These are phyloP conservation scores for Geranomyces variabilis DNA, from an alignment of 192 early-diverging fungal genomes.

Conservation along the genomic window DNA sequence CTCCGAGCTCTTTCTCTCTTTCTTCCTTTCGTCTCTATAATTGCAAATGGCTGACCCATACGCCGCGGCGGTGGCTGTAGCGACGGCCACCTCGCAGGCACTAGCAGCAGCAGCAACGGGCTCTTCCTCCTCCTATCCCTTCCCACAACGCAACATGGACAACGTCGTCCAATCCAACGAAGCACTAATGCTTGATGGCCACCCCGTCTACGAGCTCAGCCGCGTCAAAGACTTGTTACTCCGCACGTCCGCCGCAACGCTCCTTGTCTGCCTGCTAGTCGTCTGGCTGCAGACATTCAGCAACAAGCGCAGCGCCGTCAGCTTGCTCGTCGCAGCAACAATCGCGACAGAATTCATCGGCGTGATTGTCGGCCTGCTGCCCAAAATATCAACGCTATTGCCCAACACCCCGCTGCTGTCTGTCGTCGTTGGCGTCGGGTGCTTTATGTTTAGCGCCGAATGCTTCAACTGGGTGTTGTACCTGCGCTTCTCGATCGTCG, in stretches of 20 bases:
- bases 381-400: slow-evolving; percentile 8
- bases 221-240: slow-evolving; percentile 19
- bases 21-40: too few relatives aligned
- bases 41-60: too few relatives aligned
- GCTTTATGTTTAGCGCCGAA: slow-evolving; percentile 15
- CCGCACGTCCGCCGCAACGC: slow-evolving; percentile 9
- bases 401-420: slow-evolving; percentile 9
- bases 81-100: too few relatives aligned
- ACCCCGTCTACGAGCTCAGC: slow-evolving; percentile 3
- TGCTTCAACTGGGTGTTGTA: slow-evolving; percentile 32
- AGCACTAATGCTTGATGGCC: slow-evolving; percentile 10
- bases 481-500: slow-evolving; percentile 25
- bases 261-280: background rate
- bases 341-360: slow-evolving; percentile 5
- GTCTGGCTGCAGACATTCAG: slow-evolving; percentile 10
- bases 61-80: too few relatives aligned
- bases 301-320: slow-evolving; percentile 22
- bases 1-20: too few relatives aligned
- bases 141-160: slow-evolving; percentile 1
- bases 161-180: slow-evolving; percentile 18
- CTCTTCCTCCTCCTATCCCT: too few relatives aligned
- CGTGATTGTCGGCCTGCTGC: slow-evolving; percentile 12
- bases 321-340: slow-evolving; percentile 2
- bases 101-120: too few relatives aligned
- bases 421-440: slow-evolving; percentile 22